Evolutionary conservation across 805 yeast species (phyloP).

Genomic region (Clavispora vitiphila): DNA sequence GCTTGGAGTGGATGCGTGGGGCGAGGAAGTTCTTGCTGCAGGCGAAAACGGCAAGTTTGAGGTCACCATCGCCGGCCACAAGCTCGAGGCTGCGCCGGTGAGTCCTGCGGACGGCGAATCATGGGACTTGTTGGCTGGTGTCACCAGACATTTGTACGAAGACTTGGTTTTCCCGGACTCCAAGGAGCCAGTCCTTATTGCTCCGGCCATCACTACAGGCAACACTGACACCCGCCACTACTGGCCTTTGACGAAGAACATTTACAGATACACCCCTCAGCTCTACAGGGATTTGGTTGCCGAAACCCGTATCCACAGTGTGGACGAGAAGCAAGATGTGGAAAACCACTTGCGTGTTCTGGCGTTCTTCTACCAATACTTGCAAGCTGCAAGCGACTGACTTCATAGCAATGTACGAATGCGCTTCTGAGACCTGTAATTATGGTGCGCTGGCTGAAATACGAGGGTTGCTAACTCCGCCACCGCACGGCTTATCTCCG

Average conservation of each 20-base stretch:
- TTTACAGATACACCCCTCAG: slow-evolving; percentile 44
- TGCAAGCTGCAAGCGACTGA: slow-evolving; percentile 6
- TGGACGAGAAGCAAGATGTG: slow-evolving; percentile 28
- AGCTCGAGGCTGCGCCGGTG: slow-evolving; percentile 49
- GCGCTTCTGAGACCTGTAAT: no score
- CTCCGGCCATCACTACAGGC: slow-evolving; percentile 52
- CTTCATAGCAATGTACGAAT: no score
- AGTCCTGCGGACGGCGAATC: slow-evolving; percentile 33
- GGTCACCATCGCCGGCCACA: slow-evolving; percentile 17
- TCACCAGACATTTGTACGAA: slow-evolving; percentile 16
- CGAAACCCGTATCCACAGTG: slow-evolving; percentile 28
- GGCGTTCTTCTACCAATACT: slow-evolving; percentile 34
- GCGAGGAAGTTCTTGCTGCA: slow-evolving; percentile 15
- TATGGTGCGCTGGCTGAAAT: no score
- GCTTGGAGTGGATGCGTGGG: slow-evolving; percentile 43
- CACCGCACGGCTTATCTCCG: no score
- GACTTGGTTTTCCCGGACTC: slow-evolving; percentile 19
- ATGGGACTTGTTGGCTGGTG: slow-evolving; percentile 15
- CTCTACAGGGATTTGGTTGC: slow-evolving; percentile 9
- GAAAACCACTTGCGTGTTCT: slow-evolving; percentile 30
- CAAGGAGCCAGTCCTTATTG: slow-evolving; percentile 27
- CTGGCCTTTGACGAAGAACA: slow-evolving; percentile 51
- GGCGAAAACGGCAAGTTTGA: slow-evolving; percentile 41
- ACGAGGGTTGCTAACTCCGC: no score
- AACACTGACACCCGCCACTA: slow-evolving; percentile 61